These are phyloP conservation scores for Fusarium sp. DNA, from an alignment of 2,329 filamentous ascomycete genomes.

Conservation along the genomic window DNA sequence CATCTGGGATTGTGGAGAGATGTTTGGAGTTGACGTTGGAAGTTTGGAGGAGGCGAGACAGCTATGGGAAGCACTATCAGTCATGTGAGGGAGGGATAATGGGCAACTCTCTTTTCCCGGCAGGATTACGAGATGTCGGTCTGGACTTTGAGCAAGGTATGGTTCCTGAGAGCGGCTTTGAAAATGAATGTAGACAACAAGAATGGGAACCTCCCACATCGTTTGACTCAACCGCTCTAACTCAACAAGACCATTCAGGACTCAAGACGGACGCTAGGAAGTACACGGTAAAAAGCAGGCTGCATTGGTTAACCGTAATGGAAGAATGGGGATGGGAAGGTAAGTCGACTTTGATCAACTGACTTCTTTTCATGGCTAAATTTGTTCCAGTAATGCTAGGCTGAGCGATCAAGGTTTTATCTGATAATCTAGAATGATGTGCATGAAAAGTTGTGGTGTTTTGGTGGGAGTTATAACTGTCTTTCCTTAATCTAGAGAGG, in stretches of 20 bases:
- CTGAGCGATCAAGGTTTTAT: not conserved
- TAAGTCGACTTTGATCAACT: conserved; percentile 2
- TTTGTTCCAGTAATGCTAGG: not conserved
- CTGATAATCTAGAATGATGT: not conserved
- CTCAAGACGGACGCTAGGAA: not conserved
- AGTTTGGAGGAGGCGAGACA: conserved; percentile 28
- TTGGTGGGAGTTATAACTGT: not conserved
- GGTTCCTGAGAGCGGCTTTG: not conserved
- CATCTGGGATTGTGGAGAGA: conserved; percentile 22
- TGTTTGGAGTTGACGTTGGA: conserved; percentile 28
- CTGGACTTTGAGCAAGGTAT: not conserved
- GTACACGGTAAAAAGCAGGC: conserved; percentile 13
- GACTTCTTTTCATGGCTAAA: not conserved
- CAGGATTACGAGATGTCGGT: not conserved
- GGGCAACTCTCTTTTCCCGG: not conserved
- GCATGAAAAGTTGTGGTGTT: not conserved
- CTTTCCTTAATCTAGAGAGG: not conserved
- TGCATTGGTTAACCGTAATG: conserved; percentile 29
- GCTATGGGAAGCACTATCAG: not conserved
- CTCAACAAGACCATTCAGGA: not conserved
- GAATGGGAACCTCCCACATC: not conserved
- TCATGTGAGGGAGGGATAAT: not conserved
- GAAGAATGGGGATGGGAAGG: conserved; percentile 35
- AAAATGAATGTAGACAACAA: not conserved
- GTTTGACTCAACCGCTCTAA: not conserved